phyloP scores from a whole-genome alignment of 345 rosid species.

The Kernera saxatilis region DNA sequence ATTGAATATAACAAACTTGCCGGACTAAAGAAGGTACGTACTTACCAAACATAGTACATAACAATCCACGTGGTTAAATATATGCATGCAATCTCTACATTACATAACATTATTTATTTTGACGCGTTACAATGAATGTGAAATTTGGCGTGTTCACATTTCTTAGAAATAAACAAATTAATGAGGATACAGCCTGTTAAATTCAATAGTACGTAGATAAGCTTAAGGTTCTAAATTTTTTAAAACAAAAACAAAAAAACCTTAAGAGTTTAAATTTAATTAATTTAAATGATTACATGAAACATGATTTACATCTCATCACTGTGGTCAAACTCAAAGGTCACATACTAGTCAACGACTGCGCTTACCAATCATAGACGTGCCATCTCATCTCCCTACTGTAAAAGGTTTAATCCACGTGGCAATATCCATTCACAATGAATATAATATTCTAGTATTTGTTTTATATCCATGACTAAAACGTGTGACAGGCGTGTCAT shows the following conservation, averaged over 20 bases:
- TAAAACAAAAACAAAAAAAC: not conserved
- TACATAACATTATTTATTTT: not conserved
- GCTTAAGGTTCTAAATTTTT: not conserved
- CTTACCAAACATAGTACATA: slow-evolving; percentile 20
- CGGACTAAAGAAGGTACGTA: slow-evolving; percentile 83
- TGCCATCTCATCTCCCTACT: not conserved
- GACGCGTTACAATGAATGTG: not conserved
- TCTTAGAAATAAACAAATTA: not conserved
- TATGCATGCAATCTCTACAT: slow-evolving; percentile 8
- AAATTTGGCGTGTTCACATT: slow-evolving; percentile 6
- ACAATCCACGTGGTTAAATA: slow-evolving; percentile 19
- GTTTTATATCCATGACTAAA: not conserved
- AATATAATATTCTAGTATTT: not conserved
- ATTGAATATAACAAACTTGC: slow-evolving; percentile 61
- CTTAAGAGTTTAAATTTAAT: not conserved
- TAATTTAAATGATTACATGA: too few species aligned
- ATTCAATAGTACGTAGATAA: not conserved
- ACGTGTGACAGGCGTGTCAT: not conserved
- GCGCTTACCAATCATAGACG: not conserved
- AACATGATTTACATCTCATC: not conserved
- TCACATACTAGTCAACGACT: slow-evolving; percentile 23
- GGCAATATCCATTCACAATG: not conserved
- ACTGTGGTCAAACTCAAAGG: slow-evolving; percentile 8
- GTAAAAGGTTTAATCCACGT: too few species aligned
- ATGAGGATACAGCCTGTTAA: not conserved